Evolutionary conservation across 1,139 yeast genomes (phyloP).

Genomic region (Suhomyces anneliseae): DNA sequence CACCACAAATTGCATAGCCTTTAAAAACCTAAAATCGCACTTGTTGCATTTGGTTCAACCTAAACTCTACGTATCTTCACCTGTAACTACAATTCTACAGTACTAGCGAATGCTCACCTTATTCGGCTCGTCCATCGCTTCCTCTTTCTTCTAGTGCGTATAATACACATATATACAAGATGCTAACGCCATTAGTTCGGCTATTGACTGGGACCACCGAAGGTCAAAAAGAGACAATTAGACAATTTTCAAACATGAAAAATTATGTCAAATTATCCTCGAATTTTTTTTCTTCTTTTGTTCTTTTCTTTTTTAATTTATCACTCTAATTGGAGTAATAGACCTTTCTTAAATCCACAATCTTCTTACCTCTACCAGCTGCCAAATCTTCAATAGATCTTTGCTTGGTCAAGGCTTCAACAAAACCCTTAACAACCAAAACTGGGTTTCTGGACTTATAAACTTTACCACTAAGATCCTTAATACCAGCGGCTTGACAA

Average conservation of each 20-base stretch:
- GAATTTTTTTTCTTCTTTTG: too few species aligned
- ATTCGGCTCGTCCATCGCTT: too few species aligned
- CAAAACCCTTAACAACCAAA: conserved; percentile 89
- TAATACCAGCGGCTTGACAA: conserved; percentile 93
- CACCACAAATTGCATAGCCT: too few species aligned
- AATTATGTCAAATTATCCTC: too few species aligned
- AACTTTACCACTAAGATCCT: conserved; percentile 88
- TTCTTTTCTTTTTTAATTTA: too few species aligned
- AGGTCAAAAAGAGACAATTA: not conserved
- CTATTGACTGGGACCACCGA: not conserved
- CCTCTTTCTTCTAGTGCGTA: not conserved
- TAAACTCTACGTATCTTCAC: too few species aligned
- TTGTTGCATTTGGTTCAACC: too few species aligned
- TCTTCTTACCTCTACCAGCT: conserved; percentile 88
- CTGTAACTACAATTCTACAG: too few species aligned
- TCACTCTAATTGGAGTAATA: conserved; percentile 60
- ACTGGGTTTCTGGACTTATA: conserved; percentile 91
- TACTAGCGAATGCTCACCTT: too few species aligned
- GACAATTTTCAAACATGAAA: not conserved
- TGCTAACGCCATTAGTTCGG: not conserved
- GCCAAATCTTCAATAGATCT: conserved; percentile 86
- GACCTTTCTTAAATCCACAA: conserved; percentile 87
- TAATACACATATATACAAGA: conserved; percentile 2
- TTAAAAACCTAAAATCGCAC: too few species aligned
- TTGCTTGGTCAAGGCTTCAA: conserved; percentile 84